Evolutionary conservation across 306 rosid species (phyloP), one percentile per base, ranked within the genome.

Genomic region (Lablab purpureus): DNA sequence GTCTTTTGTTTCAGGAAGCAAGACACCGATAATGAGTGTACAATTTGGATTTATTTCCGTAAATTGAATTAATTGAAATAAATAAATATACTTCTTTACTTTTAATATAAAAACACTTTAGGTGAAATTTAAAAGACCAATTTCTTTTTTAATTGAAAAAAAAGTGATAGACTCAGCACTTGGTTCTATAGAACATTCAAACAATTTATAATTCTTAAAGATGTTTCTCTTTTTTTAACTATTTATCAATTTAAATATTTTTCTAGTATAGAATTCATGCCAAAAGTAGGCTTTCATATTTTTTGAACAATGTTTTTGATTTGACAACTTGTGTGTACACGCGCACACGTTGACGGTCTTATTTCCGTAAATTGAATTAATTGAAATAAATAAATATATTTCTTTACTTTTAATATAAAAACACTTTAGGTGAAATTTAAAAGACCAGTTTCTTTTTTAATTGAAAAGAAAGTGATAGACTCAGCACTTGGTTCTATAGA

Each of bases 401-500:
- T 73, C 25, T 59, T 12, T 45, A 54, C 11, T 74, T 65, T 60
- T 43, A 22, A 69, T 46, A 12, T 47, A 15, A 43, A 43, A 71
- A 85, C 82, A 85, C 84, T 9, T 17, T 19, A 41, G 58, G 40
- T 41, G 50, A 10, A 81, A 69, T 19, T 52, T 66, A 66, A 56
- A 40, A 13, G 3, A 2, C 13, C 67, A 36, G 55, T 46, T 17
- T 40, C 13, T 40, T 2, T 69, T 62, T 51, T 50, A 40, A 59
- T 51, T 12, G 32, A 21, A 36, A 10, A 70, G 40, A 36, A 17
- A 32, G 63, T 76, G 14, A 43, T 28, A 49, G 34, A 43, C 40
- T 32, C 40, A 5, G 19, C 11, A 17, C 23, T 6, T 68, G 8
- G 51, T 60, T 77, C 27, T 32, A 37, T 68, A 46, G 27, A 76